Percentiles rank a stretch among this genome's conserved stretches.
phyloP scores from a whole-genome alignment of 2,329 filamentous ascomycete species.

The Chalara sp. region DNA sequence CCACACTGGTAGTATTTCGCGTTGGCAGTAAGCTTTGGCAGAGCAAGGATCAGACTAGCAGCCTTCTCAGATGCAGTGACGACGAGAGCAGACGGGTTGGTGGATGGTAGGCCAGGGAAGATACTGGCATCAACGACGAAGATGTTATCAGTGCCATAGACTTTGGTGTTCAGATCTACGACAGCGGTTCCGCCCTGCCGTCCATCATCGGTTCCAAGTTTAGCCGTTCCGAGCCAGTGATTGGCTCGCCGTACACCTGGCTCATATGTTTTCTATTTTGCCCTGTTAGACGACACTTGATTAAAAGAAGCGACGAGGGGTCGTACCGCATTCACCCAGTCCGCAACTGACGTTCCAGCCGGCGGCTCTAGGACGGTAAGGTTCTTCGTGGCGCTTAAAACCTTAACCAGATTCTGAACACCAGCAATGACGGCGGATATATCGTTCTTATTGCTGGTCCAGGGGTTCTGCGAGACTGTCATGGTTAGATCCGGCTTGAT shows the following conservation, averaged over 20 bases:
- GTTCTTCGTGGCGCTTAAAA: slow-evolving; percentile 44
- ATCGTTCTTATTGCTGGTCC: slow-evolving; percentile 42
- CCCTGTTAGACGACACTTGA: neutral
- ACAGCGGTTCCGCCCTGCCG: slow-evolving; percentile 48
- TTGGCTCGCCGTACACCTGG: slow-evolving; percentile 19
- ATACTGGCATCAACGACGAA: slow-evolving; percentile 64
- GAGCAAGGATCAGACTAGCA: slow-evolving; percentile 26
- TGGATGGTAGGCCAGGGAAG: slow-evolving; percentile 61
- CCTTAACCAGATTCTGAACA: slow-evolving; percentile 51
- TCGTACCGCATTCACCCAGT: slow-evolving; percentile 46
- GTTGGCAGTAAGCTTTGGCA: slow-evolving; percentile 4
- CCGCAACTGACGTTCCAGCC: slow-evolving; percentile 42
- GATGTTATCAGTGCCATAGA: slow-evolving; percentile 62
- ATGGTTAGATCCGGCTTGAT: slow-evolving; percentile 53
- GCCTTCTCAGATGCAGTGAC: slow-evolving; percentile 53
- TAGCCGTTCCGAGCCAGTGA: slow-evolving; percentile 47
- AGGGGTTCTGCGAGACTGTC: slow-evolving; percentile 48
- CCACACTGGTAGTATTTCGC: neutral
- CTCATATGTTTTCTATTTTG: slow-evolving; percentile 5
- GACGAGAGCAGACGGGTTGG: slow-evolving; percentile 61
- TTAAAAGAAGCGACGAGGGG: neutral
- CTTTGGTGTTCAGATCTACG: slow-evolving; percentile 55
- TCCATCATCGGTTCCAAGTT: slow-evolving; percentile 46
- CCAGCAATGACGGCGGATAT: slow-evolving; percentile 56
- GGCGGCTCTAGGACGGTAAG: slow-evolving; percentile 52